Base-by-base conservation (phyloP, 2,329 filamentous ascomycete species). In the Fusarium fracticaudum region DNA sequence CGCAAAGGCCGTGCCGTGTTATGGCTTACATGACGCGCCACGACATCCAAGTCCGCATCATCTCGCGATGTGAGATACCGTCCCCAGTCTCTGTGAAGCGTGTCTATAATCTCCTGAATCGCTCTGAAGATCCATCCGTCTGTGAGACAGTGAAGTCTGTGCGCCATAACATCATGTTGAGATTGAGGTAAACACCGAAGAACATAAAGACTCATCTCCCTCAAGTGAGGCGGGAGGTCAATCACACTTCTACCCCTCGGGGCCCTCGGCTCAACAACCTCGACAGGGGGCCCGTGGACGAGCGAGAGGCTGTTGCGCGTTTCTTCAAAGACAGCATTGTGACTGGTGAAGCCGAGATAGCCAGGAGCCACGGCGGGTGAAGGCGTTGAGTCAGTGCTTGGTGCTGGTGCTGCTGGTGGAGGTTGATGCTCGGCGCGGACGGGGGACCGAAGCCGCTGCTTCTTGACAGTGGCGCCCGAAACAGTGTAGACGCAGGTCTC, bases 261-360 rank as follows among this genome's bases (percentile, higher is more conserved):
- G 5, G 38, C 24, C 44, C 58, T 61, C 33, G 66, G 51, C 40
- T 69, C 68, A 12, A 69, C 60, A 7, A 69, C 45, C 15, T 64
- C 71, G 2, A 73, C 37, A 0, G 69, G 26, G 22, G 76, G 57
- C 17, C 78, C 76, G 58, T 82, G 78, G 15, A 82, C 75, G 10
- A 83, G 78, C 9, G 80, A 82, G 6, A 85, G 74, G 24, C 80
- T 85, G 45, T 81, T 82, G 14, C 82, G 79, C 2, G 84, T 84
- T 64, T 86, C 85, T 29, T 84, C 82, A 54, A 83, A 84, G 29
- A 86, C 83, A 20, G 81, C 79, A 54, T 79, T 83, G 69, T 84
- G 84, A 63, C 84, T 86, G 6, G 84, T 86, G 72, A 83, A 85
- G 60, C 85, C 85, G n/a, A 86, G 79, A 77, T 86, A 86, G 3